These are phyloP conservation scores for Metschnikowia corniflorae DNA, from an alignment of 805 yeast species.

Conservation along the genomic window DNA sequence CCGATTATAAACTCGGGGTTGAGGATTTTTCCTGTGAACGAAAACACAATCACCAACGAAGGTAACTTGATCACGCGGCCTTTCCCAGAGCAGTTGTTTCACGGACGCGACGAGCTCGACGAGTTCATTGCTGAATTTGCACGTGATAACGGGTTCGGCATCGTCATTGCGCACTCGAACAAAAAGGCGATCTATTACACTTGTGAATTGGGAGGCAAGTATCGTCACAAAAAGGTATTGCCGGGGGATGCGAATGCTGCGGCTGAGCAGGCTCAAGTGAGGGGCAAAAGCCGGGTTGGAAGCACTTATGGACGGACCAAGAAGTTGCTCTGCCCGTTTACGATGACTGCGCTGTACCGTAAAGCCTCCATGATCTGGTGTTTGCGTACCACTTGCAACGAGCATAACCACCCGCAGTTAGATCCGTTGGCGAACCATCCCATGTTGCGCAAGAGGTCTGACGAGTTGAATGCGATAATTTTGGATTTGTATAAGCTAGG, in stretches of 20 bases:
- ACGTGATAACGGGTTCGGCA: constrained; percentile 55
- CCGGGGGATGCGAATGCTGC: constrained; percentile 23
- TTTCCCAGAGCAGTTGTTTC: constrained; percentile 51
- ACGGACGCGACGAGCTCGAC: constrained; percentile 46
- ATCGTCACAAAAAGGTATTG: constrained; percentile 52
- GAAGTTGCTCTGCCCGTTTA: constrained; percentile 53
- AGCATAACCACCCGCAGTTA: constrained; percentile 56
- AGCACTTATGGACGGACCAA: constrained; percentile 44
- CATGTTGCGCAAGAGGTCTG: constrained; percentile 52
- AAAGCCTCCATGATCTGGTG: constrained; percentile 51
- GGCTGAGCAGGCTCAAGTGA: constrained; percentile 20
- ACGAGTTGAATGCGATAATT: constrained; percentile 49
- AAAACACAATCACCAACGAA: constrained; percentile 45
- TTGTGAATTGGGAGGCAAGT: constrained; percentile 55
- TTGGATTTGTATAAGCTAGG: constrained; percentile 52
- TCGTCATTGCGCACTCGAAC: constrained; percentile 57
- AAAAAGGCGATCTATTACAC: constrained; percentile 57
- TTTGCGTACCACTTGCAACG: constrained; percentile 50
- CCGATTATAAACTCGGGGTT: constrained; percentile 41
- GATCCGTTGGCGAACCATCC: constrained; percentile 56
- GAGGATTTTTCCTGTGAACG: constrained; percentile 43
- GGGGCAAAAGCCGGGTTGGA: constrained; percentile 26
- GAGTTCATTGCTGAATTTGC: constrained; percentile 56
- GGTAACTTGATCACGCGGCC: constrained; percentile 53
- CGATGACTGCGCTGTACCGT: constrained; percentile 55